Evolutionary conservation across 345 rosid species (phyloP).

Genomic region (Heritiera littoralis): DNA sequence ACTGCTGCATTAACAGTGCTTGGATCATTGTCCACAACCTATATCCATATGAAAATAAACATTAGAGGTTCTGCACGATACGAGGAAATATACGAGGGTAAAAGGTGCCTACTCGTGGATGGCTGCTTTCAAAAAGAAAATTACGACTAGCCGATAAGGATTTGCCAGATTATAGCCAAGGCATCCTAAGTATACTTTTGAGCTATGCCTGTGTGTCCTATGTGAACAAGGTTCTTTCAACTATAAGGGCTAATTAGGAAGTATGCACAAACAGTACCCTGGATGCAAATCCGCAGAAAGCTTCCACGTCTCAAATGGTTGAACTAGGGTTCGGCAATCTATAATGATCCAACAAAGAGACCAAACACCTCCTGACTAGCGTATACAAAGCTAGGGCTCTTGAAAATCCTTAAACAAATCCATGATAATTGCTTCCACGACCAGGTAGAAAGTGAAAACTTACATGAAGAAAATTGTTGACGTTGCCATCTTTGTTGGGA

Average conservation of each 20-base stretch:
- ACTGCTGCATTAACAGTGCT: conserved; percentile 40
- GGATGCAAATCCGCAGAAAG: background rate
- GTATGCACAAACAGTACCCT: background rate
- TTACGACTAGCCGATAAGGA: background rate
- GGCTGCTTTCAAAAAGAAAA: background rate
- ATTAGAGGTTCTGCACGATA: background rate
- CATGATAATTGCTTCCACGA: background rate
- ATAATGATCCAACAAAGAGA: background rate
- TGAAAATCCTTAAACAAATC: background rate
- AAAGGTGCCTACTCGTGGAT: too few species aligned
- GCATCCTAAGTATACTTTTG: too few species aligned
- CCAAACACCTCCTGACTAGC: background rate
- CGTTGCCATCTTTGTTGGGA: conserved; percentile 78
- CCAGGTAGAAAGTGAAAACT: conserved; percentile 21
- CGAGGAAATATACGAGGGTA: background rate
- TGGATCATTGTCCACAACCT: conserved; percentile 56
- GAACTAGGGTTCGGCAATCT: background rate
- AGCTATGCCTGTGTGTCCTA: background rate
- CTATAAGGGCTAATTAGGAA: background rate
- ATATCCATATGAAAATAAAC: conserved; percentile 16
- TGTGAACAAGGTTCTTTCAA: background rate
- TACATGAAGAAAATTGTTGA: conserved; percentile 74
- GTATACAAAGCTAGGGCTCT: too few species aligned
- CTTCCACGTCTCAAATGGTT: background rate
- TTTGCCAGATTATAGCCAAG: background rate